Conservation (phyloP, 2,329 filamentous ascomycete genomes). For the Amauroascus verrucosus region DNA sequence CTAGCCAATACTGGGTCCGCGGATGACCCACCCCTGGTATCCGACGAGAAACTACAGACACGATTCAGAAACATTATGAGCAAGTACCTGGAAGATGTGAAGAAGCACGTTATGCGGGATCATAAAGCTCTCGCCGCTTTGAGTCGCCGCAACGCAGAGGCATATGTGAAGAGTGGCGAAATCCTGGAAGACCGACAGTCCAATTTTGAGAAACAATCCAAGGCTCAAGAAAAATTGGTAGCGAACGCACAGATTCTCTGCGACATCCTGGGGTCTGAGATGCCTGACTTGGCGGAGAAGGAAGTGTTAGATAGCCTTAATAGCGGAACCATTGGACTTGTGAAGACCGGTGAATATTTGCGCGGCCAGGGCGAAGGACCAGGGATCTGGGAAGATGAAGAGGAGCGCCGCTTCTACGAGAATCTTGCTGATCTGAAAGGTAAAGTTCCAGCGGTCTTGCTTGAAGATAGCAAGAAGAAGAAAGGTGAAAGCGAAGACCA, state of each 20-base stretch:
- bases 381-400: slow-evolving; percentile 97
- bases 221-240: slow-evolving; percentile 80
- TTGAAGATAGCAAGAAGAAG: slow-evolving; percentile 94
- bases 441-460: slow-evolving; percentile 83
- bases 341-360: slow-evolving; percentile 88
- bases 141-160: slow-evolving; percentile 89
- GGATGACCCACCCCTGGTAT: slow-evolving; percentile 63
- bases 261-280: slow-evolving; percentile 77
- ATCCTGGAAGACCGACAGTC: slow-evolving; percentile 95
- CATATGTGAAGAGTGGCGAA: slow-evolving; percentile 95
- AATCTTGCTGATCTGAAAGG: slow-evolving; percentile 91
- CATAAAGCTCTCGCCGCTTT: slow-evolving; percentile 81
- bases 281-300: slow-evolving; percentile 84
- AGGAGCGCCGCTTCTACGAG: slow-evolving; percentile 95
- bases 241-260: slow-evolving; percentile 84
- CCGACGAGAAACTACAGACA: slow-evolving; percentile 64
- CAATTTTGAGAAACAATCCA: slow-evolving; percentile 89
- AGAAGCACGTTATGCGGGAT: slow-evolving; percentile 75
- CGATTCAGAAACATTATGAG: slow-evolving; percentile 76
- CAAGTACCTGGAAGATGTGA: slow-evolving; percentile 88
- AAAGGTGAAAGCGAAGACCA: slow-evolving; percentile 72
- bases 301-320: slow-evolving; percentile 56
- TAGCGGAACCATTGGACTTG: slow-evolving; percentile 75
- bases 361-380: slow-evolving; percentile 80
- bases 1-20: slow-evolving; percentile 35